A percentile compares a stretch with the other conserved stretches of the same genome.
phyloP scores from a whole-genome alignment of 345 rosid species.

The Mangifera indica region DNA sequence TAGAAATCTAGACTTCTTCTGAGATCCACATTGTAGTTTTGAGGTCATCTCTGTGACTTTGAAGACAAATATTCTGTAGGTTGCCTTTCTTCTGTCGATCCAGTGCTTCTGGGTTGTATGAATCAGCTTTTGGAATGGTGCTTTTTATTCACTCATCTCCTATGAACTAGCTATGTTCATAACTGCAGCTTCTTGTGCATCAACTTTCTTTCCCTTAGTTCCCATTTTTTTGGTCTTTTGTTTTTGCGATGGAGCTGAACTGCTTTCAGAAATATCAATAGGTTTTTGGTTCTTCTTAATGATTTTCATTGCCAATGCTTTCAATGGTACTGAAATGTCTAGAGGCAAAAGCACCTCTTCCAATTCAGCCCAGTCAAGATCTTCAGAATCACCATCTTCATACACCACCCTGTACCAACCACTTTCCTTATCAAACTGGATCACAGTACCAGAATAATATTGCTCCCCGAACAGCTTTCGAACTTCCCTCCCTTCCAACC shows the following conservation, averaged over 20 bases:
- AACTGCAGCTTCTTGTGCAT: conserved; percentile 13
- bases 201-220: conserved; percentile 18
- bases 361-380: conserved; percentile 75
- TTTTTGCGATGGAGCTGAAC: conserved; percentile 14
- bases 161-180: neutral
- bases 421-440: conserved; percentile 57
- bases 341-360: conserved; percentile 64
- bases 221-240: conserved; percentile 3
- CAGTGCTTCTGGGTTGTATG: neutral
- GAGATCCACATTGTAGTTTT: neutral
- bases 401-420: conserved; percentile 85
- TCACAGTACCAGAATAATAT: conserved; percentile 55
- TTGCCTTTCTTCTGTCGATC: conserved; percentile 2
- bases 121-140: neutral
- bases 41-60: neutral
- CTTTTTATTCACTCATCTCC: neutral
- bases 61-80: neutral
- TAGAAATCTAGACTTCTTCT: neutral
- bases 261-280: conserved; percentile 15
- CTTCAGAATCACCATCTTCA: conserved; percentile 86
- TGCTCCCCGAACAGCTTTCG: conserved; percentile 49
- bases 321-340: conserved; percentile 64
- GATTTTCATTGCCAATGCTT: conserved; percentile 53
- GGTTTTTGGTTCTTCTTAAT: conserved; percentile 41
- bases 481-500: conserved; percentile 86